Base-by-base conservation (phyloP, 331 rosid genomes). In the Malus hybrid region DNA sequence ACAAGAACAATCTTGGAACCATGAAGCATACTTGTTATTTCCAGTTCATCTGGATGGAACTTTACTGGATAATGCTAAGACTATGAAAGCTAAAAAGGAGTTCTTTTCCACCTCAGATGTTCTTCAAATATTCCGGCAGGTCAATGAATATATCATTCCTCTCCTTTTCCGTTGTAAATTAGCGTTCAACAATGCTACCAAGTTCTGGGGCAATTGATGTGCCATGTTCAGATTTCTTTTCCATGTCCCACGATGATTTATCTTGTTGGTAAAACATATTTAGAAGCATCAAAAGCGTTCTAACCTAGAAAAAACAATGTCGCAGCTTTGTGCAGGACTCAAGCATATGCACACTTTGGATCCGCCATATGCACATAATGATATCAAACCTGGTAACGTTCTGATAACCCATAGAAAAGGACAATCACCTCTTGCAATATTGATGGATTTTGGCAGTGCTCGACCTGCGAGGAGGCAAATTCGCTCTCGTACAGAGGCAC, bases 31-130 rank as follows among this genome's bases (percentile, higher is more conserved):
- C 84, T 80, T 94, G 75, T 80, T 94, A 74, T 94, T 94, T 90
- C 99, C 99, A 61, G 97, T 90, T 85, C 99, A 94, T 86, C 83
- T 94, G 88, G 99, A 92, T 68, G 99, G 97, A 82, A 94, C 99
- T 29, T 80, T 94, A 85, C 86, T 92, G 74, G 99, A 92, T 85
- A 90, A 88, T 86, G 87, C 96, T 20, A 86, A 88, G 70, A 79
- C 84, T 62, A 92, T 94, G 99, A 81, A 89, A 80, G 75, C 89
- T 65, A 94, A 85, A 74, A 89, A 92, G 81, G 97, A 92, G 70
- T 82, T 61, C 86, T 92, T 83, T 80, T 86, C 99, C 65, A 90
- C 96, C 73, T 62, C 91, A 54, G 97, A 94, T 79, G 97, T 92
- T 76, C 97, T 94, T 52, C 91, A 92, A 73, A 89, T 94, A 76